Conservation (phyloP, 2,329 filamentous ascomycete genomes). For the Phialocephala sp. region DNA sequence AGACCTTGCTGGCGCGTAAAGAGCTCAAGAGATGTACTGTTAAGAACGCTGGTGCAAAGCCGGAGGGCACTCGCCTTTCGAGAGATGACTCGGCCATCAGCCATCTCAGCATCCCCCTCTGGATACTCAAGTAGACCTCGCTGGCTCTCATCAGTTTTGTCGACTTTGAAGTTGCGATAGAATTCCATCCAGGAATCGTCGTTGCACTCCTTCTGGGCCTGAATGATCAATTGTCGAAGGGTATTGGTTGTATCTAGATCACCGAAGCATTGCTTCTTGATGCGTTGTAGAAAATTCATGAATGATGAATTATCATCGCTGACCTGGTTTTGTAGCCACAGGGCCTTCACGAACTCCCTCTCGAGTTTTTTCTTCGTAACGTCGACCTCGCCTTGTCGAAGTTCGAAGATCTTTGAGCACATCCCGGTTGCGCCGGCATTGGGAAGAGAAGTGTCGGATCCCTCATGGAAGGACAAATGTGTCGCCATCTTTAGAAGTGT, state of each 20-base stretch:
- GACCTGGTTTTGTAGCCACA: not conserved
- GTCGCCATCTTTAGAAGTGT: not conserved
- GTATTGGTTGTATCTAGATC: not conserved
- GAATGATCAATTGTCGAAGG: not conserved
- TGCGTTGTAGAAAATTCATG: not conserved
- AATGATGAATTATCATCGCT: not conserved
- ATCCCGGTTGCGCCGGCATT: not conserved
- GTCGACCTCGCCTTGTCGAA: not conserved
- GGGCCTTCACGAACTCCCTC: not conserved
- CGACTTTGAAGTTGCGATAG: not conserved
- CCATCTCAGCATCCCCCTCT: not conserved
- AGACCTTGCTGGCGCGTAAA: not conserved
- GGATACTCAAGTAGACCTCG: not conserved
- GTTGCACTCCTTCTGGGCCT: not conserved
- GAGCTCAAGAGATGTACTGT: not conserved
- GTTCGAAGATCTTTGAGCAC: not conserved
- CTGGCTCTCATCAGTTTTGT: not conserved
- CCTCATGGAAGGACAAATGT: not conserved
- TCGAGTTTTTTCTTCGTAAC: not conserved
- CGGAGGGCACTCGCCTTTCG: not conserved
- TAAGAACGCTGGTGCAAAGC: not conserved
- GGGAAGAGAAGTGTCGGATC: not conserved
- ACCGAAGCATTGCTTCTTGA: not conserved
- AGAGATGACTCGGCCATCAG: not conserved
- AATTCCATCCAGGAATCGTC: constrained; percentile 2